Base-by-base conservation (phyloP, 2,329 filamentous ascomycete genomes). In the Karstenula rhodostoma region DNA sequence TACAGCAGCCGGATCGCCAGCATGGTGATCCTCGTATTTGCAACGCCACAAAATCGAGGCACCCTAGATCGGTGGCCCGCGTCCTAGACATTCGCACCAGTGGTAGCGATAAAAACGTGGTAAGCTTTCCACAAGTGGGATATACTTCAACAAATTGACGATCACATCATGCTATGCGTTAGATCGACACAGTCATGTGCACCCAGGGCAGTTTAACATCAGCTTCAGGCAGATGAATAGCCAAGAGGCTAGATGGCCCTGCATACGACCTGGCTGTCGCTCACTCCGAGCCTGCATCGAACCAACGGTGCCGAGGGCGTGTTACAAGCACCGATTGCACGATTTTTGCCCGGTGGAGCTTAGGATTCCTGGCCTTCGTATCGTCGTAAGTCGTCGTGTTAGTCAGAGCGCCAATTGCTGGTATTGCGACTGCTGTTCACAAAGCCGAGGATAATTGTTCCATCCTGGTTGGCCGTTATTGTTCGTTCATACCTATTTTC, bases 1-100 rank as follows among this genome's bases (percentile, higher is more conserved):
- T 58, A 60, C 46, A 48, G 51, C 37, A 56, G 42, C 52, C 61
- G 59, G 63, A 44, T 48, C 51, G 51, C 42, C 53, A 27, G 49
- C 12, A n/a, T 35, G 47, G 27, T 29, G 12, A 17, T 29, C 27
- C 27, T 55, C 57, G 57, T 59, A 59, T 59, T 53, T 17, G n/a
- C 51, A 54, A 43, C 48, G 49, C 56, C 42, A 58, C 49, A 5
- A 25, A 35, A 42, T 27, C 32, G 25, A 33, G 42, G 42, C 42
- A 35, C 40, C 12, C 19, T 35, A 42, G 22, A 47, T 47, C 42
- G 35, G 53, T 27, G 17, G 32, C 23, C 35, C 22, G n/a, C 43
- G 53, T 25, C 32, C 27, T 56, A 12, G 27, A 33, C 27, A 48
- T 56, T 47, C 27, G 22, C 53, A 47, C 53, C 25, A 32, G 47